phyloP scores from a whole-genome alignment of 371 early-diverging fungal genomes.

The Capillidium heterosporum region DNA sequence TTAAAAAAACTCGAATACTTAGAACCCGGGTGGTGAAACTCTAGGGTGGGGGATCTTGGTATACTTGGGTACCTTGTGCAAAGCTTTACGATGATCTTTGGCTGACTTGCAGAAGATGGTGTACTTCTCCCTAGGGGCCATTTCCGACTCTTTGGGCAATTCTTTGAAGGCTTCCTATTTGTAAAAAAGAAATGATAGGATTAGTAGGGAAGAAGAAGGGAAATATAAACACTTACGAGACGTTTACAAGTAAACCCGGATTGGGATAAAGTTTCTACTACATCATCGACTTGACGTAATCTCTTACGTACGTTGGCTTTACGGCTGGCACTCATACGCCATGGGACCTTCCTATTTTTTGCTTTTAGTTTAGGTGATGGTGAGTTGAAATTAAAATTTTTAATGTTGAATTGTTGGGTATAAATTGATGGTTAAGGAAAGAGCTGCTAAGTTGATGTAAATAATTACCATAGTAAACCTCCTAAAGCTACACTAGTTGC shows the following conservation, averaged over 20 bases:
- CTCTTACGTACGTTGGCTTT: constrained; percentile 89
- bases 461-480: not conserved
- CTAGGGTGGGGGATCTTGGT: constrained; percentile 72
- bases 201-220: too few species aligned
- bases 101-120: constrained; percentile 70
- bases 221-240: constrained; percentile 25
- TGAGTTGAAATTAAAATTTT: not conserved
- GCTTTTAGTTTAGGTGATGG: not conserved
- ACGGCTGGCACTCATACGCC: constrained; percentile 72
- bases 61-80: constrained; percentile 91
- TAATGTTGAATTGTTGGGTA: not conserved
- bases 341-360: constrained; percentile 38
- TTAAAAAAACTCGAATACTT: constrained; percentile 6
- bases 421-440: too few species aligned
- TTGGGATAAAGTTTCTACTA: constrained; percentile 56
- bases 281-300: constrained; percentile 74
- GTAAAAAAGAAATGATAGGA: not conserved
- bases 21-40: constrained; percentile 61
- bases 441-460: not conserved
- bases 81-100: constrained; percentile 73
- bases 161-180: constrained; percentile 40
- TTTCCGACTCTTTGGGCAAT: constrained; percentile 66
- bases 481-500: constrained; percentile 1
- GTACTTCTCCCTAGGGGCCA: constrained; percentile 83
- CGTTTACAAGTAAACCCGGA: constrained; percentile 83